Evolutionary conservation across 768 basidiomycete species (phyloP), one percentile per base, ranked within the genome.

Genomic region (Calocybe indica): DNA sequence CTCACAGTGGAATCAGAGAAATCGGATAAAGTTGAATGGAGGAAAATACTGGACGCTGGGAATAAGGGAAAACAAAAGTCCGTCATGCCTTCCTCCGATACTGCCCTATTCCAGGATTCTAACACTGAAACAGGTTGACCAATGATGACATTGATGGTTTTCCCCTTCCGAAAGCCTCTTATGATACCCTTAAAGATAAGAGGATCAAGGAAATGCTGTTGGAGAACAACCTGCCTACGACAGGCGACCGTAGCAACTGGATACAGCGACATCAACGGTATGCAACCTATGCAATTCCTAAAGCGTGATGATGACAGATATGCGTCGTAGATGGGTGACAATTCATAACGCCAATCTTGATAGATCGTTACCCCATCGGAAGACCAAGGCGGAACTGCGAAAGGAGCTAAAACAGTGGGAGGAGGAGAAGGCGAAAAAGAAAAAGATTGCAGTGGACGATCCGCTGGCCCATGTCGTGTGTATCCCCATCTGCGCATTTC

Each of bases 291-390:
- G 8, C 37, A 29, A 46, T 14, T 12, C 34, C 36, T 49, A 29
- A 43, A 14, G 30, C 40, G 5, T 52, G 22, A 40, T 46, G 33
- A 8, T 37, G 11, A n/a, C 37, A 22, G 38, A 12, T 3, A 11
- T 29, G 40, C 28, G 7, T n/a, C 39, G 30, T 40, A 87, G 85
- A 52, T 88, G 84, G 83, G 73, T 84, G 0, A 79, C 80, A 64
- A 58, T 83, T 37, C 82, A 74, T 54, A 88, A 88, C 51, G 78
- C 84, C 29, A 88, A 88, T 58, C 68, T 85, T 7, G 86, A 88
- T 63, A 76, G 75, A 52, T 70, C 71, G 13, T 43, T 53, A 1
- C 42, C 54, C 12, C 66, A 73, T 39, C 72, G 82, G 29, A 78
- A 76, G 57, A 68, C 67, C 12, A 60, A 69, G 46, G 50, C 59